Conservation (phyloP, 2,329 filamentous ascomycete species). For the Penicillium sp. region DNA sequence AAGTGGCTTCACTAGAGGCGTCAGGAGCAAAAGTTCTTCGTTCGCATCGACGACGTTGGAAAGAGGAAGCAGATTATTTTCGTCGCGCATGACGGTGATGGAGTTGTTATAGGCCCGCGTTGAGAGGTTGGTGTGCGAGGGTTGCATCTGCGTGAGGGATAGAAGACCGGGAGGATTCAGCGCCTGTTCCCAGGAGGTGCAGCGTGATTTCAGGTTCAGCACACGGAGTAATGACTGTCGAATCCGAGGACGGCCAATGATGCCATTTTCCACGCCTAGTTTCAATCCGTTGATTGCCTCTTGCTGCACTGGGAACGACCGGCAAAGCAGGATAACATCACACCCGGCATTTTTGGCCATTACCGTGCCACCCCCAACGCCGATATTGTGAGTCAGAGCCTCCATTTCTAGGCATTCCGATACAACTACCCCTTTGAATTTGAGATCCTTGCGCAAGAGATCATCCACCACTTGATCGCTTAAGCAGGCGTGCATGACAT, state of each 20-base stretch:
- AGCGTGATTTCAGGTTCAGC: constrained; percentile 76
- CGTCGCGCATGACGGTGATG: constrained; percentile 89
- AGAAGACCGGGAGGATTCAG: constrained; percentile 80
- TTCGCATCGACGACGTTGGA: constrained; percentile 77
- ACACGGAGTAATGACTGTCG: constrained; percentile 78
- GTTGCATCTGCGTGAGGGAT: constrained; percentile 76
- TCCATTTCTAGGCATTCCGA: constrained; percentile 98
- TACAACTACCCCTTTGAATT: constrained; percentile 88
- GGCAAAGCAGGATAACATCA: constrained; percentile 84
- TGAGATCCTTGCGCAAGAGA: constrained; percentile 80
- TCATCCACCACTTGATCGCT: constrained; percentile 93
- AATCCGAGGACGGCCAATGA: constrained; percentile 78
- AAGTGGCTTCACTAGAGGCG: constrained; percentile 87
- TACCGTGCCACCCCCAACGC: constrained; percentile 93
- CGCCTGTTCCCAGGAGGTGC: constrained; percentile 87
- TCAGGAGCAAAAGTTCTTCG: constrained; percentile 86
- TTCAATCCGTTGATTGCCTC: constrained; percentile 90
- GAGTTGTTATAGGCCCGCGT: constrained; percentile 86
- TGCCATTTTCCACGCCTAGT: constrained; percentile 84
- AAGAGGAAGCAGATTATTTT: constrained; percentile 78
- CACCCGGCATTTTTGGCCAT: constrained; percentile 98
- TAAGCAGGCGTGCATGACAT: constrained; percentile 91
- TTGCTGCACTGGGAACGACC: constrained; percentile 82
- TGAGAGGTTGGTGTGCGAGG: constrained; percentile 77
- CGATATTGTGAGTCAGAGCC: constrained; percentile 89